A percentile compares a stretch with the other conserved stretches of the same genome.
Evolutionary conservation across 2,329 filamentous ascomycete genomes (phyloP).

Genomic region (Arthrobotrys conoides): DNA sequence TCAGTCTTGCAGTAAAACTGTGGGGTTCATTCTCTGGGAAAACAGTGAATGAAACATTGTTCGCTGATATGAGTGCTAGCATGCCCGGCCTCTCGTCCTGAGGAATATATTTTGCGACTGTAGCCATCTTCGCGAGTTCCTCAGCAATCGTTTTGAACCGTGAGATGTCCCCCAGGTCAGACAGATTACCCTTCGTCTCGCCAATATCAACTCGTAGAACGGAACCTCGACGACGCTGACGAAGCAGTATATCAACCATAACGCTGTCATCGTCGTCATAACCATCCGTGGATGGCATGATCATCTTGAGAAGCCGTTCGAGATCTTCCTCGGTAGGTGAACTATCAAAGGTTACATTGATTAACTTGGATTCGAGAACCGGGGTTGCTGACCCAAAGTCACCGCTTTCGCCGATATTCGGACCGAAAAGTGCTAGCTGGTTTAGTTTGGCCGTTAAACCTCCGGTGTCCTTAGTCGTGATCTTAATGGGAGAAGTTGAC

Average conservation of each 20-base stretch:
- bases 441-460: conserved; percentile 81
- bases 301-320: conserved; percentile 83
- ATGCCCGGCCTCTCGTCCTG: conserved; percentile 95
- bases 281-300: conserved; percentile 91
- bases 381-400: conserved; percentile 74
- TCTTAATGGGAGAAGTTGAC: conserved; percentile 80
- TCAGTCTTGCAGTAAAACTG: conserved; percentile 72
- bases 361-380: conserved; percentile 75
- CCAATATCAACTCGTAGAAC: conserved; percentile 81
- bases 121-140: conserved; percentile 85
- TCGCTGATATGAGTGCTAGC: conserved; percentile 79
- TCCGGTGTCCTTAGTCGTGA: conserved; percentile 77
- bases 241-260: conserved; percentile 88
- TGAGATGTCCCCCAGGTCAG: conserved; percentile 76
- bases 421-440: conserved; percentile 81
- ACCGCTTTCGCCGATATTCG: conserved; percentile 67
- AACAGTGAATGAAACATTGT: conserved; percentile 74
- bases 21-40: conserved; percentile 80
- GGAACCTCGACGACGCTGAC: conserved; percentile 87
- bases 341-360: conserved; percentile 80
- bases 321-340: conserved; percentile 84
- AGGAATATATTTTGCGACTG: conserved; percentile 92
- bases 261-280: conserved; percentile 89
- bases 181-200: conserved; percentile 75
- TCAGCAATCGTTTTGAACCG: conserved; percentile 80